Percentiles rank a stretch among this genome's conserved stretches.
phyloP scores from a whole-genome alignment of 352 stramenopile species.

The Globisporangium megalacanthum region DNA sequence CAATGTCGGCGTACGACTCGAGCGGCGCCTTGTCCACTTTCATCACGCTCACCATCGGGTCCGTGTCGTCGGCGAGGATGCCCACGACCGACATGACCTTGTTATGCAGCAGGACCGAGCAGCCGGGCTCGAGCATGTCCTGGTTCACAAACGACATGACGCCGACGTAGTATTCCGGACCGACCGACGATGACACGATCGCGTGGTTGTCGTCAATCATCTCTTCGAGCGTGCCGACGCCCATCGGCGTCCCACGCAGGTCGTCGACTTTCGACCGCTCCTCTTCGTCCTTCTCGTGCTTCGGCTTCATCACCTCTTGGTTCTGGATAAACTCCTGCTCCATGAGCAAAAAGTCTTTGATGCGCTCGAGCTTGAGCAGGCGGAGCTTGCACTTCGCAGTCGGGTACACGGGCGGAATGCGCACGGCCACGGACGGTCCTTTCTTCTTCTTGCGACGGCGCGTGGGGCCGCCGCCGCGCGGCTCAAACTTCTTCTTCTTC shows the following conservation, averaged over 20 bases:
- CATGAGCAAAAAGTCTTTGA: slow-evolving; percentile 99
- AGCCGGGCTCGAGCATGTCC: slow-evolving; percentile 98
- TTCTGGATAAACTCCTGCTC: slow-evolving; percentile 99
- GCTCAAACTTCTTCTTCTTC: slow-evolving; percentile 95
- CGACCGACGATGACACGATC: slow-evolving; percentile 97
- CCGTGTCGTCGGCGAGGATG: slow-evolving; percentile 98
- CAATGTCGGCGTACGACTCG: slow-evolving; percentile 99
- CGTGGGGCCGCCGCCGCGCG: slow-evolving; percentile 76
- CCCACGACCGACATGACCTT: slow-evolving; percentile 99
- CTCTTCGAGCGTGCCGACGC: slow-evolving; percentile 98
- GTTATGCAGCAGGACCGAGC: slow-evolving; percentile 98
- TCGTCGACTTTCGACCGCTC: slow-evolving; percentile 99
- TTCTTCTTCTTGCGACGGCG: slow-evolving; percentile 92
- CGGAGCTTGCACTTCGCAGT: slow-evolving; percentile 99
- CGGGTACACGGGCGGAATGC: slow-evolving; percentile 92
- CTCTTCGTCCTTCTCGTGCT: slow-evolving; percentile 99
- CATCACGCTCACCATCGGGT: slow-evolving; percentile 99
- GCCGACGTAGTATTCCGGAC: slow-evolving; percentile 99
- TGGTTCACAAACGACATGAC: slow-evolving; percentile 99
- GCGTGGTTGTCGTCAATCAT: slow-evolving; percentile 99
- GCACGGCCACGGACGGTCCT: slow-evolving; percentile 81
- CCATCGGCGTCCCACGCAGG: slow-evolving; percentile 96
- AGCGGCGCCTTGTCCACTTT: slow-evolving; percentile 99
- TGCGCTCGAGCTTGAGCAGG: slow-evolving; percentile 98
- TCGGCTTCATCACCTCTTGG: slow-evolving; percentile 99